Base-by-base conservation (phyloP, 2,329 filamentous ascomycete species). In the Eutypella sp. region DNA sequence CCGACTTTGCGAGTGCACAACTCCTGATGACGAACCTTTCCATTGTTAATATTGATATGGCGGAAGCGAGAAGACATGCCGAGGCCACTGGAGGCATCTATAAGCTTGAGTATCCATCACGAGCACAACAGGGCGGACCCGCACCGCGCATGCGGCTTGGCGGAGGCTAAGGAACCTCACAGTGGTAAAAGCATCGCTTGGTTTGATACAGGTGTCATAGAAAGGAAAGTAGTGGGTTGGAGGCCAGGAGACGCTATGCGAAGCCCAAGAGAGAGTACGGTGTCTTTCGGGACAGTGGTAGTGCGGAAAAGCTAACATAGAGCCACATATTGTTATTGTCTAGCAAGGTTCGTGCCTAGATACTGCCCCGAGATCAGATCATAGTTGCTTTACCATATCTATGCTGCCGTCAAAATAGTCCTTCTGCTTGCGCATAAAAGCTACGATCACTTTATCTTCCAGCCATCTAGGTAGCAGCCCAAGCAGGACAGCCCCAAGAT, bases 381-480 rank as follows among this genome's bases (percentile, higher is more conserved):
- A 29, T 7, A 13, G 7, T 7, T 29, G 25, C 25, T 13, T 29
- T 13, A 29, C 25, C 25, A 13, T 13, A 13, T 29, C 25, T 29
- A 29, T 13, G 25, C 25, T 13, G 7, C 25, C 25, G 25, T 29
- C 25, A 29, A 13, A 13, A 13, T 13, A 7, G 7, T 29, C 25
- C 13, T 13, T 29, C 25, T 29, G 7, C 7, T 29, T 29, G 47
- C 45, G n/a, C n/a, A 44, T 47, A 20, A 47, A 34, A 37, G 36
- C 33, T 44, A 47, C 25, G 11, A 41, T 22, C 11, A 47, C 34
- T n/a, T 18, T 47, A 22, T 43, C 45, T 34, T 29, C 41, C 16
- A 44, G 27, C 29, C 37, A 47, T 22, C 22, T 18, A 5, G 45
- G 45, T 27, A 47, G 27, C 36, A 47, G 15, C 8, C 10, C 11